Percentiles rank a stretch among this genome's conserved stretches.
phyloP scores from a whole-genome alignment of 2,329 filamentous ascomycete genomes.

The Colletotrichum tropicale region DNA sequence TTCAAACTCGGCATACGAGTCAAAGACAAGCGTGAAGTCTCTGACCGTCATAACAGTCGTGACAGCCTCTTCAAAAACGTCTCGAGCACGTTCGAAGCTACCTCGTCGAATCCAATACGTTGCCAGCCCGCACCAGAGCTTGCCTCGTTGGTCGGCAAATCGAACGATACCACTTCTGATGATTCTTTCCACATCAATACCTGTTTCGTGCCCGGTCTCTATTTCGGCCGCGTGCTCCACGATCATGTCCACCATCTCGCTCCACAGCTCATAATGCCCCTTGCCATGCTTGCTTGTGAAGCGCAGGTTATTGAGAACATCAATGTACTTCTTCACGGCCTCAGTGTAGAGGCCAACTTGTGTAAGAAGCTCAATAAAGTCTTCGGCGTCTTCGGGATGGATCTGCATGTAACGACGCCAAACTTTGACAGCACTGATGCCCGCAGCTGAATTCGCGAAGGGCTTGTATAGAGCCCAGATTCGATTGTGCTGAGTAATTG shows the following conservation, averaged over 20 bases:
- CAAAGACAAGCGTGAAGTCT: conserved; percentile 95
- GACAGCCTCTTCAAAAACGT: conserved; percentile 94
- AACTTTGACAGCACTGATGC: conserved; percentile 88
- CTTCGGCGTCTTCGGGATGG: conserved; percentile 92
- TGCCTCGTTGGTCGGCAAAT: conserved; percentile 93
- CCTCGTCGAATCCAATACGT: conserved; percentile 96
- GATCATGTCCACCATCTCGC: conserved; percentile 92
- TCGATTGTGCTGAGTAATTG: conserved; percentile 92
- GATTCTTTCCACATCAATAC: conserved; percentile 90
- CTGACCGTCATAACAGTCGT: conserved; percentile 98
- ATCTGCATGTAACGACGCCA: conserved; percentile 98
- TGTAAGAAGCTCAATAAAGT: conserved; percentile 89
- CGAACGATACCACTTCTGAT: conserved; percentile 89
- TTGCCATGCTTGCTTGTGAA: conserved; percentile 95
- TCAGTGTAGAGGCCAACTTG: conserved; percentile 87
- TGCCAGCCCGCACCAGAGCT: conserved; percentile 91
- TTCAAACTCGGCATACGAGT: conserved; percentile 95
- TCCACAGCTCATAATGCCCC: conserved; percentile 96
- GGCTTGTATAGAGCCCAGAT: conserved; percentile 92
- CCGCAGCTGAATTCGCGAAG: conserved; percentile 90
- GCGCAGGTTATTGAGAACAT: conserved; percentile 85
- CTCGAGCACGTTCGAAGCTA: conserved; percentile 89
- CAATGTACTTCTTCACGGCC: conserved; percentile 88
- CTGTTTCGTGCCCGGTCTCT: conserved; percentile 78
- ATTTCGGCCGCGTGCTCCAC: conserved; percentile 90